These are phyloP conservation scores for Cryptococcus wingfieldii DNA, from an alignment of 1,284 basidiomycete species.

Conservation along the genomic window DNA sequence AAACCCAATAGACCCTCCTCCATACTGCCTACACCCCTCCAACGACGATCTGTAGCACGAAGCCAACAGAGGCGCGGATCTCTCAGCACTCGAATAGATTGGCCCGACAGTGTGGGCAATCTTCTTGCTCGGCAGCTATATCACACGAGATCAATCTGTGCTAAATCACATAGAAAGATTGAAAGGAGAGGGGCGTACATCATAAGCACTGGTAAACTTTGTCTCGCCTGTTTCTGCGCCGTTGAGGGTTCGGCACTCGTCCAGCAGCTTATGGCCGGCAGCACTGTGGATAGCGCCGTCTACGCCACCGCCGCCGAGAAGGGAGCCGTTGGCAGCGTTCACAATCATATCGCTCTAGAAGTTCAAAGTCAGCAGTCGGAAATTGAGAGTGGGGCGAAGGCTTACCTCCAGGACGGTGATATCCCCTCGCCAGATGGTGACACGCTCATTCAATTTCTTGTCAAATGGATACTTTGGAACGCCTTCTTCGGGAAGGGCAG, in stretches of 20 bases:
- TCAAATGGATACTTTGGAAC: constrained; percentile 1
- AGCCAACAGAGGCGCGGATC: constrained; percentile 57
- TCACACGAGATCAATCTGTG: neutral
- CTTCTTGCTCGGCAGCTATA: constrained; percentile 54
- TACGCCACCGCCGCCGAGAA: constrained; percentile 61
- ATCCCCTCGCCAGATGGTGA: constrained; percentile 44
- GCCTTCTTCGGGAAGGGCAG: constrained; percentile 22
- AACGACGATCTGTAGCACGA: constrained; percentile 71
- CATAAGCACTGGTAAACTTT: constrained; percentile 44
- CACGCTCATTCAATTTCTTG: constrained; percentile 23
- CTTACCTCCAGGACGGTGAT: constrained; percentile 43
- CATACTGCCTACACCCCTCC: constrained; percentile 59
- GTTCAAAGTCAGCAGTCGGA: neutral
- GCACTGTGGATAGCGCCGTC: constrained; percentile 62
- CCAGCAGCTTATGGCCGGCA: constrained; percentile 67
- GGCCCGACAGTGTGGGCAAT: constrained; percentile 92
- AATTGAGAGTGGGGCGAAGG: no score
- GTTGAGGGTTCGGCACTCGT: constrained; percentile 65
- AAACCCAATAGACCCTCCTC: constrained; percentile 62
- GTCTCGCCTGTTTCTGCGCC: constrained; percentile 76
- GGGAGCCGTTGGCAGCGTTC: constrained; percentile 75
- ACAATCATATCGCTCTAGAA: constrained; percentile 67
- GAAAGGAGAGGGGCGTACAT: constrained; percentile 28
- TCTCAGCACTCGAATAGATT: constrained; percentile 58
- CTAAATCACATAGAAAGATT: neutral